A percentile compares a stretch with the other conserved stretches of the same genome.
Conservation (phyloP, 495 filamentous ascomycete genomes). For the Hypoxylon rickii region DNA sequence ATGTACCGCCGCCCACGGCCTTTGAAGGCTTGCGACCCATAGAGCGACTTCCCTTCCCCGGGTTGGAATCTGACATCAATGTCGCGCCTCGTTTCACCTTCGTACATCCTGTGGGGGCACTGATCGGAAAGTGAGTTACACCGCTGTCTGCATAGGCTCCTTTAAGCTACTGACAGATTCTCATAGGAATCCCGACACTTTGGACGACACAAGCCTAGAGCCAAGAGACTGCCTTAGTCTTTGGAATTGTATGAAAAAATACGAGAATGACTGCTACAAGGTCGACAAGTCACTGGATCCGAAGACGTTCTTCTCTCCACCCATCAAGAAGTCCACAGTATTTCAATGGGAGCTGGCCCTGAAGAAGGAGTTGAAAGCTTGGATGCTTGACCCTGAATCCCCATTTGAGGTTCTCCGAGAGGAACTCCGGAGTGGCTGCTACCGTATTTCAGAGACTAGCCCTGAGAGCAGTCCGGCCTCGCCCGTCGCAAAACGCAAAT, state of each 20-base stretch:
- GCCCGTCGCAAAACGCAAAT: neutral
- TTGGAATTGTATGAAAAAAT: slow-evolving; percentile 63
- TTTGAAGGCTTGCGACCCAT: slow-evolving; percentile 58
- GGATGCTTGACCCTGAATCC: slow-evolving; percentile 63
- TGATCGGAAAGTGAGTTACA: slow-evolving; percentile 59
- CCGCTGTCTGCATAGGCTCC: too few species aligned
- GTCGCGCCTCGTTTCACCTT: slow-evolving; percentile 55
- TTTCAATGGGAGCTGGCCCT: slow-evolving; percentile 65
- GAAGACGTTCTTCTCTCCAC: slow-evolving; percentile 40
- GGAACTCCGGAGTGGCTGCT: slow-evolving; percentile 38
- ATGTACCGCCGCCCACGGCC: slow-evolving; percentile 52
- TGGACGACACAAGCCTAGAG: slow-evolving; percentile 66
- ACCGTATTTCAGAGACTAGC: slow-evolving; percentile 13
- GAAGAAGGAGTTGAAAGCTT: slow-evolving; percentile 61
- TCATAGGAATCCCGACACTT: slow-evolving; percentile 57
- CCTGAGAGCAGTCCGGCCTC: slow-evolving; percentile 16
- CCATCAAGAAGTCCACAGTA: slow-evolving; percentile 63
- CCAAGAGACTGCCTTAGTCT: slow-evolving; percentile 69
- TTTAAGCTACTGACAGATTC: neutral
- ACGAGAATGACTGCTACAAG: slow-evolving; percentile 51
- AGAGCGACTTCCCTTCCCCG: slow-evolving; percentile 40
- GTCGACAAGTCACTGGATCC: slow-evolving; percentile 56
- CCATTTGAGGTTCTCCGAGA: slow-evolving; percentile 63
- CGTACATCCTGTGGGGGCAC: slow-evolving; percentile 69
- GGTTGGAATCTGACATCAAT: slow-evolving; percentile 45